A percentile compares a stretch with the other conserved stretches of the same genome.
These are phyloP conservation scores for Mitragyna speciosa DNA, from an alignment of 257 asterid genomes.

Conservation along the genomic window DNA sequence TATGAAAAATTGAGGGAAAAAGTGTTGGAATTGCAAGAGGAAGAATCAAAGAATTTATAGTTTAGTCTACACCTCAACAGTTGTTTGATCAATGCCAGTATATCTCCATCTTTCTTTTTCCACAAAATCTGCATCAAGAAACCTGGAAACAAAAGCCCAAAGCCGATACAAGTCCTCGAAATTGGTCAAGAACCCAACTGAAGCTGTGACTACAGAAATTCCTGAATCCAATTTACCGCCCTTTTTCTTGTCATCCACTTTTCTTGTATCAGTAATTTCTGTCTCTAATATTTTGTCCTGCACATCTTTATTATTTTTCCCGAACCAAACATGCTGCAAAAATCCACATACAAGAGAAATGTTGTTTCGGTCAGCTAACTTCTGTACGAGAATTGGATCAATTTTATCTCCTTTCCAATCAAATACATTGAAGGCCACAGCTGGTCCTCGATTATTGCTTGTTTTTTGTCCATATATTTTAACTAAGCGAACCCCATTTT, in stretches of 20 bases:
- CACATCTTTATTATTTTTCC: conserved; percentile 36
- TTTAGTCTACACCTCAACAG: conserved; percentile 53
- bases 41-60: neutral
- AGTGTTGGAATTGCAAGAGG: neutral
- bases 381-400: conserved; percentile 69
- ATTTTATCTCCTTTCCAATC: conserved; percentile 85
- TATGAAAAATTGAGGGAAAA: no score
- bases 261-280: neutral
- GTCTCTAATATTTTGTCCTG: conserved; percentile 32
- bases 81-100: conserved; percentile 68
- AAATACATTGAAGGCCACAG: conserved; percentile 64
- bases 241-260: conserved; percentile 16
- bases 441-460: conserved; percentile 57
- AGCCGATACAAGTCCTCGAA: conserved; percentile 69
- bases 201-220: conserved; percentile 50
- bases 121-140: conserved; percentile 89
- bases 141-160: conserved; percentile 76
- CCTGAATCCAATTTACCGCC: conserved; percentile 31
- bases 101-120: conserved; percentile 92
- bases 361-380: conserved; percentile 68
- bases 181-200: conserved; percentile 54
- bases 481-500: conserved; percentile 42
- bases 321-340: conserved; percentile 52
- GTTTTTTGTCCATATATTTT: conserved; percentile 66
- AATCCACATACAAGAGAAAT: conserved; percentile 56